A percentile compares a stretch with the other conserved stretches of the same genome.
Evolutionary conservation across 139 green algal species (phyloP).

Genomic region (Chlorella vulgaris): DNA sequence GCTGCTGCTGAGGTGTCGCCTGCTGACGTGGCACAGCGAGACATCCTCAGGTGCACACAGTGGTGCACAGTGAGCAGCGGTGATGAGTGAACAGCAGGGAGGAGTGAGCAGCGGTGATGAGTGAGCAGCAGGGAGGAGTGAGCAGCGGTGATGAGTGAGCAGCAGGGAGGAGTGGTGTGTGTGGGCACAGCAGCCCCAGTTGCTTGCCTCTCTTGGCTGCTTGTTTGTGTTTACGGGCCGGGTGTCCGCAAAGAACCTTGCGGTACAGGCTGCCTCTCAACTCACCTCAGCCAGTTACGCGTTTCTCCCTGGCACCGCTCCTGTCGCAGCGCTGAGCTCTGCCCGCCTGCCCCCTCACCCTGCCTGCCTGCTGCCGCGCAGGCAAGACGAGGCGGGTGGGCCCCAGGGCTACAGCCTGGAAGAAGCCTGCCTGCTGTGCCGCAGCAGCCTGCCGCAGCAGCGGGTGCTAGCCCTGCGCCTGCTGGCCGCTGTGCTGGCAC

Average conservation of each 20-base stretch:
- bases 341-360: neutral
- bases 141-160: too few species aligned
- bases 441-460: conserved; percentile 58
- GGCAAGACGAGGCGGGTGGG: neutral
- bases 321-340: too few species aligned
- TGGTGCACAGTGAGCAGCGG: neutral
- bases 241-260: too few species aligned
- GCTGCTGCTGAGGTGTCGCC: neutral
- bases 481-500: conserved; percentile 53
- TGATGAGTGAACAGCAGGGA: neutral
- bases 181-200: neutral
- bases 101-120: too few species aligned
- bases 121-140: too few species aligned
- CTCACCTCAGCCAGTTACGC: too few species aligned
- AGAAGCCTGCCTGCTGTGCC: conserved; percentile 63
- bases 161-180: neutral
- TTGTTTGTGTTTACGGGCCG: too few species aligned
- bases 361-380: neutral
- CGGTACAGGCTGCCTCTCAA: too few species aligned
- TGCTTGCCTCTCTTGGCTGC: too few species aligned
- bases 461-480: conserved; percentile 56
- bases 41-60: conserved; percentile 15
- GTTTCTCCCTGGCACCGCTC: neutral
- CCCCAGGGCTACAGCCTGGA: conserved; percentile 60
- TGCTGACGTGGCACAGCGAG: conserved; percentile 22